Percentiles rank a stretch among this genome's conserved stretches.
These are phyloP conservation scores for Proliferodiscus dingleyae DNA, from an alignment of 2,329 filamentous ascomycete species.

Conservation along the genomic window DNA sequence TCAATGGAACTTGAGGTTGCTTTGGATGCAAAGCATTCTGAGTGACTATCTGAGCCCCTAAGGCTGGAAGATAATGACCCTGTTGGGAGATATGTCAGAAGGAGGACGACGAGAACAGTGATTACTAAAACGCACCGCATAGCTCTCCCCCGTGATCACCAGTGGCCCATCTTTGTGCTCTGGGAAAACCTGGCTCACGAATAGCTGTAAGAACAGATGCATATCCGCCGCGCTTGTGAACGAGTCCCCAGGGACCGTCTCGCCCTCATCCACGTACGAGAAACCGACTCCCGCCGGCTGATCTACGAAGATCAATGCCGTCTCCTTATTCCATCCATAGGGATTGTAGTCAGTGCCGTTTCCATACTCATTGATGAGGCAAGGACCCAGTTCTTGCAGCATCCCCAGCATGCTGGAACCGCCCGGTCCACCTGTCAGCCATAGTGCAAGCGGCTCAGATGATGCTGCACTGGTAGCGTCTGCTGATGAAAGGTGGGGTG, in stretches of 20 bases:
- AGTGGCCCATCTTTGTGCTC: slow-evolving; percentile 35
- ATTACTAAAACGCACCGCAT: too few relatives aligned
- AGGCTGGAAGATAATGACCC: slow-evolving; percentile 44
- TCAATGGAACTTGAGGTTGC: slow-evolving; percentile 37
- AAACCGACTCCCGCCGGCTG: slow-evolving; percentile 66
- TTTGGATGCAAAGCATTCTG: slow-evolving; percentile 40
- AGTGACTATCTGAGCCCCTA: slow-evolving; percentile 39
- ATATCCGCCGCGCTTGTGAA: slow-evolving; percentile 43
- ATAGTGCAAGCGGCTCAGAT: slow-evolving; percentile 47
- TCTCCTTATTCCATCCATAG: slow-evolving; percentile 58
- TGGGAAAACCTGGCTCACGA: slow-evolving; percentile 42
- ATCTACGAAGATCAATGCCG: slow-evolving; percentile 47
- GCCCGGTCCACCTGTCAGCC: slow-evolving; percentile 62
- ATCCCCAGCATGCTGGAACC: slow-evolving; percentile 57
- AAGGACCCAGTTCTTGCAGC: slow-evolving; percentile 53
- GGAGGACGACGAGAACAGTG: too few relatives aligned
- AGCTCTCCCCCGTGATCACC: too few relatives aligned
- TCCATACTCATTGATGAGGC: slow-evolving; percentile 36
- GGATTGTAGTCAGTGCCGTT: slow-evolving; percentile 44
- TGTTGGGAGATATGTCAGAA: slow-evolving; percentile 12
- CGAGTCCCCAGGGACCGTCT: slow-evolving; percentile 34
- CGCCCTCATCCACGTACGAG: slow-evolving; percentile 43
- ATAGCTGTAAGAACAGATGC: slow-evolving; percentile 45
- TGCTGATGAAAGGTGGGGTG: too few relatives aligned
- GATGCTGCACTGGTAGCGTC: slow-evolving; percentile 35